These are phyloP conservation scores for Panaeolus papilionaceus DNA, from an alignment of 768 basidiomycete species.

Conservation along the genomic window DNA sequence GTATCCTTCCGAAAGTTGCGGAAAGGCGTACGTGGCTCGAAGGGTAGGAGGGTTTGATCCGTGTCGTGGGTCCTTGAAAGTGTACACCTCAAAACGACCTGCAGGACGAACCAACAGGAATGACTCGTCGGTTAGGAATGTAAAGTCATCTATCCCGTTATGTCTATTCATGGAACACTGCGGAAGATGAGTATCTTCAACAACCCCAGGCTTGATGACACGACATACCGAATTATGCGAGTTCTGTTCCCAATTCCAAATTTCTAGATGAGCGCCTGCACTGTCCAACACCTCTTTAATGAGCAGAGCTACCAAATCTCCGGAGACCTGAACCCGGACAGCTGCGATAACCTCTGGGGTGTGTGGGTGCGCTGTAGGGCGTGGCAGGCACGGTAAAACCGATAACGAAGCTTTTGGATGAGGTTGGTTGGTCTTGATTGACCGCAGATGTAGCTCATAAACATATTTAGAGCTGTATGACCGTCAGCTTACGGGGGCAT, in stretches of 20 bases:
- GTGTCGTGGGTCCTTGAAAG: conserved; percentile 45
- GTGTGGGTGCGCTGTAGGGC: conserved; percentile 33
- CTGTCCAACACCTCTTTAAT: conserved; percentile 52
- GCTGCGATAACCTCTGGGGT: conserved; percentile 43
- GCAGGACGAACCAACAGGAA: conserved; percentile 54
- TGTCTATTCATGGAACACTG: conserved; percentile 49
- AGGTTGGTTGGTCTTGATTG: conserved; percentile 55
- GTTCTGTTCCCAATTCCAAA: conserved; percentile 56
- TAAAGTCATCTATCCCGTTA: conserved; percentile 59
- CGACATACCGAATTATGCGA: conserved; percentile 47
- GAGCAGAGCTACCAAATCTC: conserved; percentile 53
- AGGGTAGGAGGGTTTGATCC: conserved; percentile 36
- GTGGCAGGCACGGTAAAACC: conserved; percentile 45
- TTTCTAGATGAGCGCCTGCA: conserved; percentile 51
- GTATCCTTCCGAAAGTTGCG: conserved; percentile 48
- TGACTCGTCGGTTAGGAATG: conserved; percentile 49
- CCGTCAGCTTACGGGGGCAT: background rate
- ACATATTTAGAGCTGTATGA: conserved; percentile 43
- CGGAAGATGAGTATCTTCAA: background rate
- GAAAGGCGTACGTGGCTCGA: conserved; percentile 48
- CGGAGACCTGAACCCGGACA: conserved; percentile 53
- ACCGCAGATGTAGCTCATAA: conserved; percentile 57
- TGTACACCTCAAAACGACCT: conserved; percentile 56
- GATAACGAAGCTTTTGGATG: conserved; percentile 51
- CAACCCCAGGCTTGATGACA: background rate